These are phyloP conservation scores for Bisporella sp. DNA, from an alignment of 2,329 filamentous ascomycete genomes.

Conservation along the genomic window DNA sequence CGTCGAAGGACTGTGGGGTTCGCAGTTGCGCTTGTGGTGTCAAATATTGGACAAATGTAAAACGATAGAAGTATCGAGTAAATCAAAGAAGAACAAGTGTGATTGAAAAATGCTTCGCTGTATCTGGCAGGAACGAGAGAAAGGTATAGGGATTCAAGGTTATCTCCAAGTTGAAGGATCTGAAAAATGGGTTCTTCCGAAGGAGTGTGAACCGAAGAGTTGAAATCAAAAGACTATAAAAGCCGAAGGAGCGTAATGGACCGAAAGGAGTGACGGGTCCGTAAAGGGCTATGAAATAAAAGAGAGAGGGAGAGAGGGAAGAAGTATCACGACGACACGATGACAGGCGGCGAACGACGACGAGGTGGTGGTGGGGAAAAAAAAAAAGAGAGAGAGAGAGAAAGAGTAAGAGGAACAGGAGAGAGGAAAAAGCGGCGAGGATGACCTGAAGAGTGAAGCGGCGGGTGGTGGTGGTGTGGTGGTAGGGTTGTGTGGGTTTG, in stretches of 20 bases:
- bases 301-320: conserved; percentile 24
- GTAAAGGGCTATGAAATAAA: conserved; percentile 26
- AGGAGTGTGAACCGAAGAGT: conserved; percentile 13
- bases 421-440: not conserved
- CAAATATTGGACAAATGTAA: conserved; percentile 12
- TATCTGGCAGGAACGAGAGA: conserved; percentile 26
- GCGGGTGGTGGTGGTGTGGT: conserved; percentile 2
- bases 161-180: conserved; percentile 4
- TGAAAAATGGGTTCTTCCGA: conserved; percentile 13
- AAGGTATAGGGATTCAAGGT: conserved; percentile 13
- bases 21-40: conserved; percentile 2
- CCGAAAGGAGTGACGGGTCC: conserved; percentile 46
- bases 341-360: conserved; percentile 10
- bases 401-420: not conserved
- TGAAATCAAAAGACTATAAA: conserved; percentile 15
- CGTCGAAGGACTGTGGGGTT: conserved; percentile 5
- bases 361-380: conserved; percentile 6
- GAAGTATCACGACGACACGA: conserved; percentile 13
- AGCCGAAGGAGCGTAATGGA: conserved; percentile 33
- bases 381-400: conserved; percentile 12
- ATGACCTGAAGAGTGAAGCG: not conserved
- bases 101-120: conserved; percentile 20
- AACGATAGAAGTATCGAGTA: conserved; percentile 14
- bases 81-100: conserved; percentile 5
- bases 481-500: too few species aligned